These are phyloP conservation scores for Metschnikowia reukaufii DNA, from an alignment of 805 yeast genomes.

Conservation along the genomic window DNA sequence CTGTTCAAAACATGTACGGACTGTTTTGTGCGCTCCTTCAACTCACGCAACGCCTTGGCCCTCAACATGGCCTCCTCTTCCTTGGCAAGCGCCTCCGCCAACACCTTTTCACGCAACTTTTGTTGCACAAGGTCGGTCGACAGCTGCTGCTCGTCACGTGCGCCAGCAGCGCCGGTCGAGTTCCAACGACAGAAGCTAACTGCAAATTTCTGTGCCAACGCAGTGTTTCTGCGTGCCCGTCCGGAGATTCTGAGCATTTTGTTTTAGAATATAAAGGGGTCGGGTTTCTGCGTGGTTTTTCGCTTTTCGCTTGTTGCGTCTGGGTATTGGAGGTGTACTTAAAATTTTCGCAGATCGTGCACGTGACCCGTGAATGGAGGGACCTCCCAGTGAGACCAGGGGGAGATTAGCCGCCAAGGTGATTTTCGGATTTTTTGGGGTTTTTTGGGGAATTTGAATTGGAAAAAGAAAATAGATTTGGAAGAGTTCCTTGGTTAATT, in stretches of 20 bases:
- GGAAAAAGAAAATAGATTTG: too few relatives aligned
- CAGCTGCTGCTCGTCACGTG: neutral
- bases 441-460: too few relatives aligned
- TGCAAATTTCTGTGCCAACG: neutral
- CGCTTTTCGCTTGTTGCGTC: too few relatives aligned
- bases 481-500: too few relatives aligned
- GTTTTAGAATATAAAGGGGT: neutral
- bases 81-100: conserved; percentile 44
- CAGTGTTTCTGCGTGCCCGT: neutral
- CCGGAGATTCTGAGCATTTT: conserved; percentile 6
- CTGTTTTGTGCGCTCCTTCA: conserved; percentile 27
- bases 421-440: too few relatives aligned
- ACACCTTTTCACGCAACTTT: conserved; percentile 37
- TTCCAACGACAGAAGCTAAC: neutral
- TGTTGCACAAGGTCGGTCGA: conserved; percentile 2
- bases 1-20: conserved; percentile 35
- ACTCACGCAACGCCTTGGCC: conserved; percentile 35
- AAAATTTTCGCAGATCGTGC: conserved; percentile 7
- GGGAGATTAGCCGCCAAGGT: too few relatives aligned
- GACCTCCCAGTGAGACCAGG: too few relatives aligned
- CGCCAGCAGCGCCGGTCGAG: neutral
- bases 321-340: neutral
- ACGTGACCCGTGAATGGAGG: conserved; percentile 5
- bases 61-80: conserved; percentile 41
- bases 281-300: too few relatives aligned